These are phyloP conservation scores for Salix brachista DNA, from an alignment of 345 rosid species.

Conservation along the genomic window DNA sequence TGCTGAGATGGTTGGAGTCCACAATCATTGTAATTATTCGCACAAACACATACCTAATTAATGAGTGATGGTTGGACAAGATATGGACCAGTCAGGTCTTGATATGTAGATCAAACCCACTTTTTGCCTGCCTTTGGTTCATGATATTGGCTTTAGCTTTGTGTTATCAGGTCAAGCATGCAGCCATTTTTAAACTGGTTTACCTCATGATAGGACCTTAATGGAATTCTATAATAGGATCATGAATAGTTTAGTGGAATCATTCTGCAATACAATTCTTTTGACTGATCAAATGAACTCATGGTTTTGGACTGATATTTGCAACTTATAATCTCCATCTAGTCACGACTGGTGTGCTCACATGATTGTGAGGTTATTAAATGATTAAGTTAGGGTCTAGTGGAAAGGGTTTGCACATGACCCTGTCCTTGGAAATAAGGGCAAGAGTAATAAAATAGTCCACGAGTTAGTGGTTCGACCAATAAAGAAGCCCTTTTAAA, in stretches of 20 bases:
- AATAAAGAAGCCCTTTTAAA: background rate
- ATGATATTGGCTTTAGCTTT: background rate
- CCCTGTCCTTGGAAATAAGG: constrained; percentile 1
- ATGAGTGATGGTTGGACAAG: background rate
- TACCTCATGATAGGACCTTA: background rate
- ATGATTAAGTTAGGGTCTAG: background rate
- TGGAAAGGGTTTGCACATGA: constrained; percentile 5
- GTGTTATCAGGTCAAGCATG: background rate
- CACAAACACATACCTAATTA: background rate
- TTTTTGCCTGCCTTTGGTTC: background rate
- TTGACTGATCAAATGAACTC: background rate
- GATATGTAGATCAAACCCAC: background rate
- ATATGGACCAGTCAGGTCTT: background rate
- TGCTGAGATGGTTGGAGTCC: background rate
- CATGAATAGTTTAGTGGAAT: background rate
- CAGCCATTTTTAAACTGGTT: background rate
- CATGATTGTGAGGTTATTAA: background rate
- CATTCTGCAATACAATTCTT: background rate
- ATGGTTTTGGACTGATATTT: background rate
- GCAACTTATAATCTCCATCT: background rate
- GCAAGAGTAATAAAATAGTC: background rate
- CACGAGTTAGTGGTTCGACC: constrained; percentile 15
- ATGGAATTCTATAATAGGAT: background rate
- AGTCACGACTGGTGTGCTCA: background rate
- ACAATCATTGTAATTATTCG: background rate